Percentiles rank a stretch among this genome's conserved stretches.
phyloP scores from a whole-genome alignment of 2,329 filamentous ascomycete species.

The Dryadomyces sulphureus region DNA sequence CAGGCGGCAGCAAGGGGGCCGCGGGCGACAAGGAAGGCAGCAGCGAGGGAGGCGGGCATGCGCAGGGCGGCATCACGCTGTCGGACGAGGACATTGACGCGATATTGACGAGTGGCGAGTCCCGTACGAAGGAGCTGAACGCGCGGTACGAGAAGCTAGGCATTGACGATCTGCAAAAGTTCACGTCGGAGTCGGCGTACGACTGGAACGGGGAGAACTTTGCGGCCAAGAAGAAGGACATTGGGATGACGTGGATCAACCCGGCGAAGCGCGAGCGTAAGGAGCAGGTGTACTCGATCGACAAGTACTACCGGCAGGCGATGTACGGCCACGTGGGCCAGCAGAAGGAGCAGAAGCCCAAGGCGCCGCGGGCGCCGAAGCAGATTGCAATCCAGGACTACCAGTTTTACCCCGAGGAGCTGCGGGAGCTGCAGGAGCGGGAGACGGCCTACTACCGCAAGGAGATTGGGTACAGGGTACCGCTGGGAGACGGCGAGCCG shows the following conservation, averaged over 20 bases:
- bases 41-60: constrained; percentile 40
- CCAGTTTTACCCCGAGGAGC: constrained; percentile 80
- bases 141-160: constrained; percentile 93
- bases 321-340: constrained; percentile 63
- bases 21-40: constrained; percentile 42
- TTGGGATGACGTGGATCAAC: constrained; percentile 93
- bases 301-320: constrained; percentile 93
- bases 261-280: constrained; percentile 96
- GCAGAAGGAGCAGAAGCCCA: constrained; percentile 74
- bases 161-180: constrained; percentile 93
- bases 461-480: constrained; percentile 90
- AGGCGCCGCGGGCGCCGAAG: constrained; percentile 88
- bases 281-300: constrained; percentile 95
- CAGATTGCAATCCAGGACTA: constrained; percentile 89
- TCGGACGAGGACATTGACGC: constrained; percentile 81
- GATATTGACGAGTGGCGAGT: constrained; percentile 75
- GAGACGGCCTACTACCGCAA: constrained; percentile 94
- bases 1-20: constrained; percentile 20
- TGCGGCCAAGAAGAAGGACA: constrained; percentile 72
- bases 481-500: constrained; percentile 74
- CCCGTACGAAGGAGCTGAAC: constrained; percentile 78
- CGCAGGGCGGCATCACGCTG: constrained; percentile 43
- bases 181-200: constrained; percentile 92
- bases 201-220: constrained; percentile 99
- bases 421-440: constrained; percentile 83